Evolutionary conservation across 202 grass and related monocot species (phyloP).

Genomic region (Setaria viridis): DNA sequence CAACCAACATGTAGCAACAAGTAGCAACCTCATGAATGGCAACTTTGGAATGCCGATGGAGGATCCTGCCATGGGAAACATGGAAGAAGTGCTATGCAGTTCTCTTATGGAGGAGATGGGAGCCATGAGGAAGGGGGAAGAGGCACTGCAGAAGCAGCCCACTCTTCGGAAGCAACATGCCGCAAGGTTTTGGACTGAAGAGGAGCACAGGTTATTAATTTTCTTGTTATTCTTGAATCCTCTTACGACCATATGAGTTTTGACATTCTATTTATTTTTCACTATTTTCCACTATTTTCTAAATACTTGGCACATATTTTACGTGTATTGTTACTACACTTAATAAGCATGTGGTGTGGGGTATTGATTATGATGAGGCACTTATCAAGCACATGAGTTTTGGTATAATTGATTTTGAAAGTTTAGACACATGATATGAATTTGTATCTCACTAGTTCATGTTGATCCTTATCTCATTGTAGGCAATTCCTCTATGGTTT

Average conservation of each 20-base stretch:
- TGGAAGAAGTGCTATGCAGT: neutral
- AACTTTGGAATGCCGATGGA: neutral
- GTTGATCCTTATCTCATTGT: neutral
- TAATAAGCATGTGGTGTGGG: neutral
- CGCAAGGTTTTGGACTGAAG: neutral
- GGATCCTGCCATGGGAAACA: neutral
- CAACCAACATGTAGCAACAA: neutral
- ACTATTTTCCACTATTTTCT: neutral
- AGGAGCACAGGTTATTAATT: constrained; percentile 31
- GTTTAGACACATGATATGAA: neutral
- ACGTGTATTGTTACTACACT: neutral
- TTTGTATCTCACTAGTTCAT: neutral
- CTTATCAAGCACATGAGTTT: neutral
- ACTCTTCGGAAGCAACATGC: neutral
- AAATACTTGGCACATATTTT: neutral
- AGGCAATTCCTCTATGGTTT: constrained; percentile 52
- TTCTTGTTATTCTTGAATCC: neutral
- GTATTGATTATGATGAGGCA: neutral
- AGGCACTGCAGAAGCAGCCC: too few species aligned
- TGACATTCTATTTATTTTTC: neutral
- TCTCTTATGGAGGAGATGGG: neutral
- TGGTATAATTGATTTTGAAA: neutral
- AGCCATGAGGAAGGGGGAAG: neutral
- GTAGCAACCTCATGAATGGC: neutral
- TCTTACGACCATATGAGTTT: neutral